Evolutionary conservation across 2,329 filamentous ascomycete genomes (phyloP).

Genomic region (Paradendryphiella salina): DNA sequence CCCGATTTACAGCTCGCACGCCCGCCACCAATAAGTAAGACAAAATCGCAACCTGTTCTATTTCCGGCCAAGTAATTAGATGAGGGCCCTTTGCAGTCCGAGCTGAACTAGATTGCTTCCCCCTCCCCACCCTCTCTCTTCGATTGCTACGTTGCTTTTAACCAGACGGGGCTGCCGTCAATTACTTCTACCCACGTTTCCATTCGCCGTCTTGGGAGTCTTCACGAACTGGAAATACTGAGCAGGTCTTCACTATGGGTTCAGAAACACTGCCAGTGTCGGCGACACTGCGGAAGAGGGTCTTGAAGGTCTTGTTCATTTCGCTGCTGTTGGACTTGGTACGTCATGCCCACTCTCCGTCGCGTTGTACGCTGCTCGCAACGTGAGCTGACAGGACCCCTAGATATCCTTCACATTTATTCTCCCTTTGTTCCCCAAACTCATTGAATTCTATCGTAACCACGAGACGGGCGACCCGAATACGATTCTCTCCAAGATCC

Average conservation of each 20-base stretch:
- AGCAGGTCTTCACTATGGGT: slow-evolving; percentile 19
- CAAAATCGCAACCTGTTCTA: slow-evolving; percentile 17
- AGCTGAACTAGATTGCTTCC: slow-evolving; percentile 12
- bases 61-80: slow-evolving; percentile 17
- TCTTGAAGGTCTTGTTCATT: slow-evolving; percentile 83
- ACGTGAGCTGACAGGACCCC: slow-evolving; percentile 13
- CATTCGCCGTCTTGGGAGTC: slow-evolving; percentile 1
- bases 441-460: slow-evolving; percentile 94
- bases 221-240: background rate
- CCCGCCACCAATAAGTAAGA: slow-evolving; percentile 10
- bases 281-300: slow-evolving; percentile 68
- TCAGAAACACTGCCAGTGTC: slow-evolving; percentile 44
- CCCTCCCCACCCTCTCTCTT: slow-evolving; percentile 14
- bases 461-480: slow-evolving; percentile 64
- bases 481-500: slow-evolving; percentile 76
- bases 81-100: slow-evolving; percentile 11
- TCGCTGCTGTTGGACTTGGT: slow-evolving; percentile 90
- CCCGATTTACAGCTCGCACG: slow-evolving; percentile 14
- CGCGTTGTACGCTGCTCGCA: slow-evolving; percentile 2
- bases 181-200: slow-evolving; percentile 16
- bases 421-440: slow-evolving; percentile 90
- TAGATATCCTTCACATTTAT: slow-evolving; percentile 99
- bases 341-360: slow-evolving; percentile 43
- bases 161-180: slow-evolving; percentile 16
- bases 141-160: slow-evolving; percentile 22